Evolutionary conservation across 2,329 filamentous ascomycete genomes (phyloP).

Genomic region (Pseudocercospora macadamiae): DNA sequence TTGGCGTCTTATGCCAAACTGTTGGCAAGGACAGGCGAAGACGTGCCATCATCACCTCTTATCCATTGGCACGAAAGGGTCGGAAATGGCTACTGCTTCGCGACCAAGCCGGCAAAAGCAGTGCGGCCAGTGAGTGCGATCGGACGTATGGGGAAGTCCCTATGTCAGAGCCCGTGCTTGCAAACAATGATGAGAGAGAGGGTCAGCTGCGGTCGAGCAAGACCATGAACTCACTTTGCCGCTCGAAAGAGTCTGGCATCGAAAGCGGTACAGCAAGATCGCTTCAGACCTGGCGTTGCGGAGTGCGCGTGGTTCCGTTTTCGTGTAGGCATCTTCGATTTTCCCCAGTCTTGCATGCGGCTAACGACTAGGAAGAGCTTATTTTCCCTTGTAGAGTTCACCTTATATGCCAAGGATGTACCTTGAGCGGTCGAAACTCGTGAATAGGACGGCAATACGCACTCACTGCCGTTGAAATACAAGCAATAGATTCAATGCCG

Average conservation of each 20-base stretch:
- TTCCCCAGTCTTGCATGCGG: constrained; percentile 6
- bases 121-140: background rate
- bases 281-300: background rate
- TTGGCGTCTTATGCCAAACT: background rate
- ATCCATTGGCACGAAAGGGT: background rate
- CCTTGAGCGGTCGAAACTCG: background rate
- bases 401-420: background rate
- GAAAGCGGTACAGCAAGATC: background rate
- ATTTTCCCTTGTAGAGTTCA: background rate
- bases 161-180: background rate
- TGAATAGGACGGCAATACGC: background rate
- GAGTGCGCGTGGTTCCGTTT: background rate
- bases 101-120: constrained; percentile 8
- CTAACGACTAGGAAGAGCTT: background rate
- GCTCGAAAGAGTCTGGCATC: constrained; percentile 1
- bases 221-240: background rate
- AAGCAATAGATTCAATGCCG: too few relatives aligned
- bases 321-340: constrained; percentile 8
- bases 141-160: background rate
- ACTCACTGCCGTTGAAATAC: too few relatives aligned
- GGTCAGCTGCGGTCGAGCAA: background rate
- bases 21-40: background rate
- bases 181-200: background rate
- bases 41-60: constrained; percentile 1
- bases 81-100: constrained; percentile 2